Percentiles rank a stretch among this genome's conserved stretches.
Evolutionary conservation across 2,329 filamentous ascomycete genomes (phyloP).

Genomic region (Exserohilum rostratum): DNA sequence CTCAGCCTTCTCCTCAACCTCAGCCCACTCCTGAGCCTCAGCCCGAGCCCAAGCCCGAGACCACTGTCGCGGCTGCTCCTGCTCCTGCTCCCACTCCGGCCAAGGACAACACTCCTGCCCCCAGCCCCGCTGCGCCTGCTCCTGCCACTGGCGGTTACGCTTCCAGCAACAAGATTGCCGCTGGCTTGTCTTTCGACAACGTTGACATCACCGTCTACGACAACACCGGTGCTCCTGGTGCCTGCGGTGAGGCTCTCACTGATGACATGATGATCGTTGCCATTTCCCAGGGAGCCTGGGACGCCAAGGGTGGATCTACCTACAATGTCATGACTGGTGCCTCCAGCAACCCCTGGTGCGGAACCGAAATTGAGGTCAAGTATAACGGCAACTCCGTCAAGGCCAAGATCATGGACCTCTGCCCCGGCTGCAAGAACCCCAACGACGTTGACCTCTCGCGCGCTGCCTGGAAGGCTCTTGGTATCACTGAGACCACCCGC

Average conservation of each 20-base stretch:
- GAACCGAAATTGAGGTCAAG: conserved; percentile 39
- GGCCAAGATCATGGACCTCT: conserved; percentile 43
- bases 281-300: conserved; percentile 32
- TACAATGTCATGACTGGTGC: conserved; percentile 39
- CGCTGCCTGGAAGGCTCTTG: conserved; percentile 38
- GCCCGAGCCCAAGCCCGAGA: conserved; percentile 13
- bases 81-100: conserved; percentile 7
- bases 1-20: conserved; percentile 10
- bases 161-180: conserved; percentile 4
- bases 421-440: conserved; percentile 39
- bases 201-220: conserved; percentile 47
- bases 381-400: conserved; percentile 37
- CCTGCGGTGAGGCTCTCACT: conserved; percentile 37
- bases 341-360: conserved; percentile 44
- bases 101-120: conserved; percentile 10
- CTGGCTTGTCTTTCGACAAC: conserved; percentile 8
- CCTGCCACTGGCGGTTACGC: conserved; percentile 3
- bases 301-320: conserved; percentile 30
- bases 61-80: no score
- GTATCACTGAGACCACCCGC: conserved; percentile 29
- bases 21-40: conserved; percentile 11
- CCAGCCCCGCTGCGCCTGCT: background rate
- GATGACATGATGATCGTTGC: conserved; percentile 38
- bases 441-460: conserved; percentile 40
- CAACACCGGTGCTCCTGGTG: conserved; percentile 33